Base-by-base conservation (phyloP, 345 rosid genomes). In the Mangifera indica region DNA sequence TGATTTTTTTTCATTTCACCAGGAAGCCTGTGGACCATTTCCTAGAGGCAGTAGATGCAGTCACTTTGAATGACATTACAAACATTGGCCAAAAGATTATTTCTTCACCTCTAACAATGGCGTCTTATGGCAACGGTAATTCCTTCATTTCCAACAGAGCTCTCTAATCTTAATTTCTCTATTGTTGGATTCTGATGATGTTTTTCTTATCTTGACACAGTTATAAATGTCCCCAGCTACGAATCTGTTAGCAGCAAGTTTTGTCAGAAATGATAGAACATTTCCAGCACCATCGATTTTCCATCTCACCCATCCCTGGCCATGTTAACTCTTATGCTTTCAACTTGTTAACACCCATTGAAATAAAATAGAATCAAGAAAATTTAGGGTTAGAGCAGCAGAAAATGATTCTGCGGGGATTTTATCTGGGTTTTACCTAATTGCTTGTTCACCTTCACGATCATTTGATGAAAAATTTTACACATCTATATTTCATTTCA, bases 31-130 rank as follows among this genome's bases (percentile, higher is more conserved):
- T 88, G 37, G 90, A 89, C 18, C 84, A 91, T 46, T 95, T 92
- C 81, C 73, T 91, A 69, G 85, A 85, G 82, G 72, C 67, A n/a
- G 87, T 92, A 32, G 91, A 92, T 58, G 79, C 78, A 74, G 77
- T 95, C 59, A 89, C 88, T 11, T 69, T 81, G 75, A 76, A 80
- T 34, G 97, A 91, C 78, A 85, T 92, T 53, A 11, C 85, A 22
- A 65, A 69, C 20, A 75, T 88, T 45, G 87, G 89, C 70, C 68
- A 74, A 70, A 83, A 81, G 82, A 69, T 95, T 25, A 78, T 95
- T n/a, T 83, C 96, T 5, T 89, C 90, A 15, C 96, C 97, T 68
- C 83, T 95, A 66, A 88, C 98, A 67, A 87, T 95, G 93, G 98
- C 92, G 29, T 83, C 93, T 26, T 86, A 86, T 4, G 97, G 98